Conservation (phyloP, 2,329 filamentous ascomycete genomes). For the Sarocladium oryzae region DNA sequence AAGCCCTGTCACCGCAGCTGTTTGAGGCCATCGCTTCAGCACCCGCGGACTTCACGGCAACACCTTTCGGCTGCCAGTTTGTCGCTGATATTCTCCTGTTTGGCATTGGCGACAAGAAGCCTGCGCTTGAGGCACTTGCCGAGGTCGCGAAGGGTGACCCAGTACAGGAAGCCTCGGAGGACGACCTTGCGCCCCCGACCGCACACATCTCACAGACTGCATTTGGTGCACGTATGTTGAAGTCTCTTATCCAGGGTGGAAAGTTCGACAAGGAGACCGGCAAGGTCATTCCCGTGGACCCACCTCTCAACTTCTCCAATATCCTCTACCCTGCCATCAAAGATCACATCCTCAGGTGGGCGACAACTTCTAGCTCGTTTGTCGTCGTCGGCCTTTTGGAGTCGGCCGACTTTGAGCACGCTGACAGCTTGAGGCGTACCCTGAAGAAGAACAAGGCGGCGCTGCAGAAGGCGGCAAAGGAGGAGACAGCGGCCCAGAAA, state of each 20-base stretch:
- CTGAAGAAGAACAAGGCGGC: conserved; percentile 68
- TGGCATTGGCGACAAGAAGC: conserved; percentile 67
- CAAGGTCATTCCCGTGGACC: conserved; percentile 63
- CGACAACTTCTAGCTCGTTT: conserved; percentile 78
- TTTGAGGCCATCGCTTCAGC: conserved; percentile 66
- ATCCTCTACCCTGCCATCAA: conserved; percentile 78
- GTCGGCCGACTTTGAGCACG: conserved; percentile 61
- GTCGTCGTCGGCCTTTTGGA: conserved; percentile 79
- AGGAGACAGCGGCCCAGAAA: conserved; percentile 49
- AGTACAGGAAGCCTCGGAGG: conserved; percentile 31
- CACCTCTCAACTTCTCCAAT: conserved; percentile 72
- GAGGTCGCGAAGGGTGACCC: conserved; percentile 54
- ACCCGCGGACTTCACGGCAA: conserved; percentile 61
- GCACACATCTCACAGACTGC: conserved; percentile 54
- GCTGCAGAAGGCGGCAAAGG: conserved; percentile 60
- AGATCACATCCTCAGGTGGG: conserved; percentile 72
- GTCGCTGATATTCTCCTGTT: conserved; percentile 76
- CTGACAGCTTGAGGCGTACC: conserved; percentile 58
- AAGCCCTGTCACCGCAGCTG: conserved; percentile 66
- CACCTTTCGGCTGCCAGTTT: conserved; percentile 81
- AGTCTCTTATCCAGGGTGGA: conserved; percentile 83
- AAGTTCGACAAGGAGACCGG: conserved; percentile 72
- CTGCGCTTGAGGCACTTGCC: conserved; percentile 66
- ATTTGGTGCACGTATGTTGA: conserved; percentile 75
- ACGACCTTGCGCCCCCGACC: conserved; percentile 14